Conservation (phyloP, 1,284 basidiomycete species). For the Xerocomus minutiporus region DNA sequence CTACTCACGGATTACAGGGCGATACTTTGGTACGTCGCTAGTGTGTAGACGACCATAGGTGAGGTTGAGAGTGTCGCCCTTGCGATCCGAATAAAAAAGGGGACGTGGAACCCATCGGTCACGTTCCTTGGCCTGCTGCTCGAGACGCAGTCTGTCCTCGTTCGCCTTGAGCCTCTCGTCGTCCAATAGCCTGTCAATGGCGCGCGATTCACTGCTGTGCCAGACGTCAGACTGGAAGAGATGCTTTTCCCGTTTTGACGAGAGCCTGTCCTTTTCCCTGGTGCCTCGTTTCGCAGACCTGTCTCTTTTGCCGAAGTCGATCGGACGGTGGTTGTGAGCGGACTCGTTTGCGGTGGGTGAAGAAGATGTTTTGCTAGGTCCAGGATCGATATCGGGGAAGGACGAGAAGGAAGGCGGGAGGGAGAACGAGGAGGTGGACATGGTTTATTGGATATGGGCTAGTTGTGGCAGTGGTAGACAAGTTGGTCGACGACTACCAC, state of each 20-base stretch:
- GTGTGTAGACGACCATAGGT: slow-evolving; percentile 65
- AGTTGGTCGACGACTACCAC: not conserved
- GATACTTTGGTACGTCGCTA: slow-evolving; percentile 66
- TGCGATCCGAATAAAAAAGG: slow-evolving; percentile 62
- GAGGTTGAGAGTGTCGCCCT: slow-evolving; percentile 65
- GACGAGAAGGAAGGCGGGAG: slow-evolving; percentile 59
- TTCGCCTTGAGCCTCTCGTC: slow-evolving; percentile 39
- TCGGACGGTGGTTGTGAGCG: slow-evolving; percentile 4
- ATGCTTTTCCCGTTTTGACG: slow-evolving; percentile 27
- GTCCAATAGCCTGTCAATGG: slow-evolving; percentile 20
- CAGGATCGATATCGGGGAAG: slow-evolving; percentile 55
- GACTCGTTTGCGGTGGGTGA: slow-evolving; percentile 16
- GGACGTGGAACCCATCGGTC: slow-evolving; percentile 29
- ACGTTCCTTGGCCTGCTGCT: slow-evolving; percentile 20
- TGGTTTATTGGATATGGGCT: slow-evolving; percentile 16
- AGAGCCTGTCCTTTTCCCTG: slow-evolving; percentile 28
- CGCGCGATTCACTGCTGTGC: slow-evolving; percentile 13
- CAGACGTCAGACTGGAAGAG: slow-evolving; percentile 16
- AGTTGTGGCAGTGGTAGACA: slow-evolving; percentile 12
- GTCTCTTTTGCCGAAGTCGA: slow-evolving; percentile 22
- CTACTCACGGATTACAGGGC: slow-evolving; percentile 50
- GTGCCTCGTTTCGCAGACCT: slow-evolving; percentile 22
- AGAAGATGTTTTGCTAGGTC: slow-evolving; percentile 23
- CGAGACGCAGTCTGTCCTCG: slow-evolving; percentile 31
- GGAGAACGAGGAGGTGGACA: slow-evolving; percentile 54